These are phyloP conservation scores for Pyricularia sp. DNA, from an alignment of 2,329 filamentous ascomycete species.

Conservation along the genomic window DNA sequence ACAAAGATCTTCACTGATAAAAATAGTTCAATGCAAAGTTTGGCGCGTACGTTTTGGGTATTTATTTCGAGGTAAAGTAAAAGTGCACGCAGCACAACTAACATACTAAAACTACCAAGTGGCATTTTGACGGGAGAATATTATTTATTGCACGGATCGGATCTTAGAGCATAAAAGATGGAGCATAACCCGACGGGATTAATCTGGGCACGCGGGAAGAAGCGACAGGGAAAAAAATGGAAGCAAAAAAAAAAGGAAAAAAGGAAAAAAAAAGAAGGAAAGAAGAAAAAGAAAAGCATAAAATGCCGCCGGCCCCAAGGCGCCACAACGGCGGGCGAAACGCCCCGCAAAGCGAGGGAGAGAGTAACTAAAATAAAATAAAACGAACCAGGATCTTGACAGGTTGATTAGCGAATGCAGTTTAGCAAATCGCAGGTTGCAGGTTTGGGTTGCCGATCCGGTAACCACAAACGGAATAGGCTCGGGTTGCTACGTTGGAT, in stretches of 20 bases:
- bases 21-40: too few species aligned
- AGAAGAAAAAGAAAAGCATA: neutral
- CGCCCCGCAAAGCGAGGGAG: too few species aligned
- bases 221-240: neutral
- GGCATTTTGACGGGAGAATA: too few species aligned
- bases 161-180: neutral
- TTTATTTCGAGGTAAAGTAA: too few species aligned
- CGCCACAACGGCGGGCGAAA: too few species aligned
- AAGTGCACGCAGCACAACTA: too few species aligned
- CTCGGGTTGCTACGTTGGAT: neutral
- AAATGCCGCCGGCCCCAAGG: too few species aligned
- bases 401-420: neutral
- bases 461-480: neutral
- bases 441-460: neutral
- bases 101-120: too few species aligned
- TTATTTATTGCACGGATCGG: neutral
- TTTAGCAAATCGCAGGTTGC: neutral
- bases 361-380: neutral
- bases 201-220: neutral
- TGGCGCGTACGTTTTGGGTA: too few species aligned
- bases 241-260: neutral
- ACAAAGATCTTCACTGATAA: too few species aligned
- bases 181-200: neutral
- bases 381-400: neutral
- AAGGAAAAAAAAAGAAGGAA: too few species aligned